A percentile compares a stretch with the other conserved stretches of the same genome.
Conservation (phyloP, 2,329 filamentous ascomycete genomes). For the Zasmidium angulare region DNA sequence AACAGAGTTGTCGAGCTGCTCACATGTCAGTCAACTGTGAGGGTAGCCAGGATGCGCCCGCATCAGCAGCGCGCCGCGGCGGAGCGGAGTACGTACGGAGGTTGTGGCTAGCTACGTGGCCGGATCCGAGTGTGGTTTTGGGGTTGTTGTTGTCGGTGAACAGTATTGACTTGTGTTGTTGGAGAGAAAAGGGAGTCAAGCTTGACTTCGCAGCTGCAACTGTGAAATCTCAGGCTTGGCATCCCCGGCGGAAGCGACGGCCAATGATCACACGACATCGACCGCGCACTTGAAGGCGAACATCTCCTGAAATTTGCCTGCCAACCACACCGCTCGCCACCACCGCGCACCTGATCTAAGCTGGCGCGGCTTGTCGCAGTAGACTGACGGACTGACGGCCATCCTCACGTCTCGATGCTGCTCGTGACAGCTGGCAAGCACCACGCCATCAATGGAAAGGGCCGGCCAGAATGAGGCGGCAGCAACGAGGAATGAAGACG, state of each 20-base stretch:
- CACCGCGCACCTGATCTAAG: neutral
- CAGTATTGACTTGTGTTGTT: conserved; percentile 27
- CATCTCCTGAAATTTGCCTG: neutral
- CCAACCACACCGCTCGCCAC: neutral
- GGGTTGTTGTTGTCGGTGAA: conserved; percentile 19
- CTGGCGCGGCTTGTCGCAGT: neutral
- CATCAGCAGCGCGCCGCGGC: neutral
- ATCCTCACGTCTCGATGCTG: neutral
- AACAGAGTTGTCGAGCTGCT: conserved; percentile 50
- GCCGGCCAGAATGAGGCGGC: conserved; percentile 14
- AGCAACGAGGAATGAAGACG: conserved; percentile 5
- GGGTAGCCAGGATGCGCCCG: conserved; percentile 4
- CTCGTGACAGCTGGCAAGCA: neutral
- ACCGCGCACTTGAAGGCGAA: neutral
- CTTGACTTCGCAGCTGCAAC: neutral
- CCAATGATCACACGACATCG: neutral
- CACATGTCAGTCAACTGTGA: conserved; percentile 12
- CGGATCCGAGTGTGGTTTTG: conserved; percentile 28
- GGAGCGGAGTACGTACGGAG: conserved; percentile 29
- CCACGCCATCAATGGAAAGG: conserved; percentile 22
- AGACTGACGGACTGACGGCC: neutral
- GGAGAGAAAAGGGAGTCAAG: conserved; percentile 23
- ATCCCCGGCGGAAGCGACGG: neutral
- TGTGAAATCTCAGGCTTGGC: neutral
- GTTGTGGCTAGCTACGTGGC: conserved; percentile 52